Percentiles rank a stretch among this genome's conserved stretches.
These are phyloP conservation scores for Scutellaria galericulata DNA, from an alignment of 257 asterid genomes.

Conservation along the genomic window DNA sequence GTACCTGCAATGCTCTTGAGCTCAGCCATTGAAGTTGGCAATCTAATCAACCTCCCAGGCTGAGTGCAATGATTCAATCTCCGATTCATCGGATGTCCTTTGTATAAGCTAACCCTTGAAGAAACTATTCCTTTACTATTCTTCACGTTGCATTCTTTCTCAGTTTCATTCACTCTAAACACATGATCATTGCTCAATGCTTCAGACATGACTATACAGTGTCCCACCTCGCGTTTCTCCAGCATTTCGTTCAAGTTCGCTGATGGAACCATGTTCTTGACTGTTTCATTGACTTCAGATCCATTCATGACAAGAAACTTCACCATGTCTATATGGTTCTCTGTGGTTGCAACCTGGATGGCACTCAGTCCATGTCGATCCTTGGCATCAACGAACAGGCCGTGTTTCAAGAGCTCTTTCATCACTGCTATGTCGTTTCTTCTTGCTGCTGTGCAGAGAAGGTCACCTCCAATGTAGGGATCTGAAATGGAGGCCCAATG, in stretches of 20 bases:
- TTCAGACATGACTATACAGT: conserved; percentile 51
- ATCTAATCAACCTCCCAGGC: conserved; percentile 69
- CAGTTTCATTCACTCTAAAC: conserved; percentile 37
- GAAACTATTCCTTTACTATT: conserved; percentile 23
- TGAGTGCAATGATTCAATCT: conserved; percentile 49
- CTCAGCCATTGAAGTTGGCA: conserved; percentile 61
- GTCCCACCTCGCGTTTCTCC: conserved; percentile 69
- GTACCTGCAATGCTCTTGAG: conserved; percentile 78
- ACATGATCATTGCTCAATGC: conserved; percentile 27
- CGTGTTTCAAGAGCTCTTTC: conserved; percentile 72
- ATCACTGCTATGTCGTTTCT: conserved; percentile 54
- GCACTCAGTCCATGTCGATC: conserved; percentile 77
- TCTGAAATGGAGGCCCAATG: conserved; percentile 88
- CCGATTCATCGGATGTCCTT: conserved; percentile 68
- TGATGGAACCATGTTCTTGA: conserved; percentile 41
- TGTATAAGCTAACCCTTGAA: conserved; percentile 70
- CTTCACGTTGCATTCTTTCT: conserved; percentile 17
- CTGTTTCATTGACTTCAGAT: conserved; percentile 58
- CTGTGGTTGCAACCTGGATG: conserved; percentile 60
- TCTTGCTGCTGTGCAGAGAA: conserved; percentile 77
- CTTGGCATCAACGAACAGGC: conserved; percentile 71
- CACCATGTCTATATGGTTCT: conserved; percentile 66
- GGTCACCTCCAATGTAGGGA: conserved; percentile 78
- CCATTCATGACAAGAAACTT: conserved; percentile 75
- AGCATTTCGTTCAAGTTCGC: conserved; percentile 54